phyloP scores from a whole-genome alignment of 2,329 filamentous ascomycete genomes.

The Calonectria crousiana region DNA sequence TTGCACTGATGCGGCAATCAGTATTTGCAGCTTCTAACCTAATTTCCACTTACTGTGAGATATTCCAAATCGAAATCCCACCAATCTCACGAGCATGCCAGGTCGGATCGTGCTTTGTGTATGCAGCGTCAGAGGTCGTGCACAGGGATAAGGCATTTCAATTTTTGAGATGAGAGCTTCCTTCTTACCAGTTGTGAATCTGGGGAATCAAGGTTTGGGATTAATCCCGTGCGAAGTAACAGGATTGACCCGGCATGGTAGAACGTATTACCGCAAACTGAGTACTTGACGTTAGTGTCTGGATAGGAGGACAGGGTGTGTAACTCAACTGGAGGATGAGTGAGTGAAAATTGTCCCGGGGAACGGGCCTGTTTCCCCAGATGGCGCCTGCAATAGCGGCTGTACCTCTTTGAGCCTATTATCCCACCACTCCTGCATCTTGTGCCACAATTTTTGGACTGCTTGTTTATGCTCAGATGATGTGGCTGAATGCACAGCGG shows the following conservation, averaged over 20 bases:
- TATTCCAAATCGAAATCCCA: background rate
- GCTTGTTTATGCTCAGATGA: background rate
- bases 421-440: background rate
- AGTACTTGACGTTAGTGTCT: background rate
- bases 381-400: background rate
- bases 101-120: background rate
- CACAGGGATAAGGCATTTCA: no score
- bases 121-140: background rate
- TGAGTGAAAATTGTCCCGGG: background rate
- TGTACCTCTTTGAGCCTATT: background rate
- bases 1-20: background rate
- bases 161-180: no score
- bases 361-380: background rate
- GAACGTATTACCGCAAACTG: background rate
- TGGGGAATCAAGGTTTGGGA: background rate
- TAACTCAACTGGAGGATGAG: background rate
- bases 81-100: background rate
- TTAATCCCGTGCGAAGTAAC: background rate
- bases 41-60: background rate
- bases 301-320: rapidly evolving
- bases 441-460: background rate
- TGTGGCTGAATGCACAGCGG: background rate
- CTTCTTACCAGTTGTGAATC: background rate
- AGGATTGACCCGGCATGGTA: background rate
- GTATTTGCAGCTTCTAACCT: no score